Base-by-base conservation (phyloP, 495 filamentous ascomycete genomes). In the Poronia punctata region DNA sequence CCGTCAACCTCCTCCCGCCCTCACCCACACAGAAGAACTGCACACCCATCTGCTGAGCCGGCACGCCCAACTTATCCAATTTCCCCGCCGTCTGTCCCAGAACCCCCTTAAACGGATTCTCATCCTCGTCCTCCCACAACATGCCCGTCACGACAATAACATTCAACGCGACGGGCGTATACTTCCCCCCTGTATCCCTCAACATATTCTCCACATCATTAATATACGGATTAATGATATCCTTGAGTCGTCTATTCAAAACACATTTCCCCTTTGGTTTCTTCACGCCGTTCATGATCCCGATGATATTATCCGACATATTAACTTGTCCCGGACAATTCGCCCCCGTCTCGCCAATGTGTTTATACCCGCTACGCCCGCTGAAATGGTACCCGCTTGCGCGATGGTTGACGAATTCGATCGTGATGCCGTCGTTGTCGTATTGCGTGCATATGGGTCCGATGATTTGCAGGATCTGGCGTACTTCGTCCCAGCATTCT, bases 11-110 rank as follows among this genome's bases (percentile, higher is more conserved):
- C 54, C 67, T 52, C 14, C 64, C 64, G 49, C 89, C 83, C 23
- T 81, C 70, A 21, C 88, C 88, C 20, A 94, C 79, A 61, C 90
- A 86, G 61, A 95, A 84, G 56, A 95, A 88, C 52, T 95, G 88
- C 35, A 95, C 79, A 3, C 88, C 86, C 2, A 92, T 67, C 61
- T 95, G 88, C 67, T 82, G 83, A 21, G 80, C 68, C 29, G 78
- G 73, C 4, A 85, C 85, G n/a, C 79, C 69, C 6, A 78, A 57
- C 15, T 59, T 62, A 49, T 94, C 87, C 2, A 95, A 62, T 46
- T 68, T 74, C 57, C 72, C 67, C 0, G 86, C 88, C 0, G 74
- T 74, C 3, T 64, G 50, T 14, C 83, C 64, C 36, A 95, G 76
- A 2, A 82, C 65, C 29, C 65, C 69, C 56, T 87, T 82, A 43